Conservation (phyloP, 2,329 filamentous ascomycete species). For the Beauveria rudraprayagi region DNA sequence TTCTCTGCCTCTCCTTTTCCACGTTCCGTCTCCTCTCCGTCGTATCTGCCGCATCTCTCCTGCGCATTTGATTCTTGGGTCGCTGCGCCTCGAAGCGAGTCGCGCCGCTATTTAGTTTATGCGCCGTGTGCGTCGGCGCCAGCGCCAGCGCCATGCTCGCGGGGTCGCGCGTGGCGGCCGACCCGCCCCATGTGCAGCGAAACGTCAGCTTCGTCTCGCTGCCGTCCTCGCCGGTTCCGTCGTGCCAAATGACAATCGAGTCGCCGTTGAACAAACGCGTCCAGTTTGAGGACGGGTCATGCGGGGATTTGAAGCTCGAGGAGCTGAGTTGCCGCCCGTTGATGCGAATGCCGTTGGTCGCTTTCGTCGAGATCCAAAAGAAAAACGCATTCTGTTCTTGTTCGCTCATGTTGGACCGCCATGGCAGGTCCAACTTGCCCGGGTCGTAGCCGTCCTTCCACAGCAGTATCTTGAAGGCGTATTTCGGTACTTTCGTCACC, state of each 20-base stretch:
- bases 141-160: conserved; percentile 20
- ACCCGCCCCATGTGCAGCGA: conserved; percentile 49
- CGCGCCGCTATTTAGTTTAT: conserved; percentile 42
- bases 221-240: conserved; percentile 38
- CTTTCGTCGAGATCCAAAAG: conserved; percentile 73
- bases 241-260: conserved; percentile 55
- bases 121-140: conserved; percentile 31
- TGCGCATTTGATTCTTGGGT: conserved; percentile 29
- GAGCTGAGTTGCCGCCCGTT: conserved; percentile 62
- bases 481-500: conserved; percentile 71
- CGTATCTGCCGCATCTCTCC: conserved; percentile 38
- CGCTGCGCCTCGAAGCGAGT: conserved; percentile 31
- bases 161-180: conserved; percentile 30
- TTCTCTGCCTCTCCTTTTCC: conserved; percentile 40
- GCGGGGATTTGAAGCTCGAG: conserved; percentile 44
- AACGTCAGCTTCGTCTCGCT: conserved; percentile 41
- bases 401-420: conserved; percentile 23
- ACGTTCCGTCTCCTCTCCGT: conserved; percentile 33
- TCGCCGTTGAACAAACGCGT: conserved; percentile 71
- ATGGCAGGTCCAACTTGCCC: conserved; percentile 43
- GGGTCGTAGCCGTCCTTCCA: conserved; percentile 62
- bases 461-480: conserved; percentile 69
- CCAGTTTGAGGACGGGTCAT: conserved; percentile 50
- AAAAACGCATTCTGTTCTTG: conserved; percentile 48
- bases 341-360: conserved; percentile 65